Evolutionary conservation across 2,329 filamentous ascomycete genomes (phyloP).

Genomic region (Fusarium sp.): DNA sequence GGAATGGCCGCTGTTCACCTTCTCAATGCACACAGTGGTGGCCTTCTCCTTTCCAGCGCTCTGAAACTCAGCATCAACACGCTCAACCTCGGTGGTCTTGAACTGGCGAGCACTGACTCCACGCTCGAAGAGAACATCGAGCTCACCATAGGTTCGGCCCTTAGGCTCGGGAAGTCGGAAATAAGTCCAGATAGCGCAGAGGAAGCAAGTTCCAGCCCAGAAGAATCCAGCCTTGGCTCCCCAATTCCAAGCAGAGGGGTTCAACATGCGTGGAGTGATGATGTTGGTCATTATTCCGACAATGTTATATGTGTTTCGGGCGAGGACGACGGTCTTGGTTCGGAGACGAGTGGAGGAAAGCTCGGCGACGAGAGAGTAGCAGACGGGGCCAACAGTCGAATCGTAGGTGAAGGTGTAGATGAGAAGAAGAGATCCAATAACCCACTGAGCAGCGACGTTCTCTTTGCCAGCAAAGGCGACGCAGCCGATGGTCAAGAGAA

Average conservation of each 20-base stretch:
- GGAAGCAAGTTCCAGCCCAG: slow-evolving; percentile 57
- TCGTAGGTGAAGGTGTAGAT: slow-evolving; percentile 58
- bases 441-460: slow-evolving; percentile 59
- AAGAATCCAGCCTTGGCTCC: slow-evolving; percentile 61
- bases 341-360: slow-evolving; percentile 58
- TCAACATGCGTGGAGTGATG: slow-evolving; percentile 60
- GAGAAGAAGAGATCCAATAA: slow-evolving; percentile 58
- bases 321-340: slow-evolving; percentile 59
- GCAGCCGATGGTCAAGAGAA: slow-evolving; percentile 57
- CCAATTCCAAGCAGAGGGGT: slow-evolving; percentile 59
- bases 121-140: slow-evolving; percentile 65
- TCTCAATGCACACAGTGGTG: slow-evolving; percentile 17
- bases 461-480: slow-evolving; percentile 66
- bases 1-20: neutral
- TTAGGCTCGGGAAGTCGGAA: slow-evolving; percentile 66
- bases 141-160: slow-evolving; percentile 64
- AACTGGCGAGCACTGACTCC: slow-evolving; percentile 57
- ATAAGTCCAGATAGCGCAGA: slow-evolving; percentile 61
- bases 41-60: slow-evolving; percentile 37
- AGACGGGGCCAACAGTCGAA: slow-evolving; percentile 64
- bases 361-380: slow-evolving; percentile 82
- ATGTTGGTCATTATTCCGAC: slow-evolving; percentile 59
- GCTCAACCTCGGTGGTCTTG: slow-evolving; percentile 45
- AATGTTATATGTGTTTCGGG: slow-evolving; percentile 61
- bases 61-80: slow-evolving; percentile 36